Evolutionary conservation across 2,329 filamentous ascomycete species (phyloP).

Genomic region (Ascochyta pisi): DNA sequence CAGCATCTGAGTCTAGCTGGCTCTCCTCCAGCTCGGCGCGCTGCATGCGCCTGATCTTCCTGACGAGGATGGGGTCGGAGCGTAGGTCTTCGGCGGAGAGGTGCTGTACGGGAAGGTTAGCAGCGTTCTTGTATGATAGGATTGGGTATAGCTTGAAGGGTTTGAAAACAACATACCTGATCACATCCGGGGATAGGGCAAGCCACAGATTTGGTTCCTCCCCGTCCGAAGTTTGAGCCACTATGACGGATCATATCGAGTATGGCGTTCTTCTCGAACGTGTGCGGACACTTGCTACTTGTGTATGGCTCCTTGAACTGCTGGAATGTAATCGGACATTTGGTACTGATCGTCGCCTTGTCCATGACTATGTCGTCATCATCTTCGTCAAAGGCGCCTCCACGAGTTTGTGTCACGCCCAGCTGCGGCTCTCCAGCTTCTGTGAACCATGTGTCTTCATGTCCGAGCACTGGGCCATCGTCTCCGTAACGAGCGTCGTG

Average conservation of each 20-base stretch:
- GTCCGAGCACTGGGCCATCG: constrained; percentile 60
- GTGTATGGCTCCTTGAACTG: constrained; percentile 71
- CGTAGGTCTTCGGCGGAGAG: constrained; percentile 39
- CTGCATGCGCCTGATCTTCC: constrained; percentile 49
- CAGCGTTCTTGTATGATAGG: not conserved
- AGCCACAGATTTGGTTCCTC: constrained; percentile 50
- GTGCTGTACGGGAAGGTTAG: constrained; percentile 27
- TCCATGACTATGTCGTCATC: constrained; percentile 75
- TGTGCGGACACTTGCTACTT: constrained; percentile 72
- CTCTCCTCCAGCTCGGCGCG: constrained; percentile 31
- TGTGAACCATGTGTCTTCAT: constrained; percentile 69
- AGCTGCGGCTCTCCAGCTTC: constrained; percentile 54
- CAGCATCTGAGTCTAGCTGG: constrained; percentile 39
- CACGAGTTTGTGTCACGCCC: constrained; percentile 47
- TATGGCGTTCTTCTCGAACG: constrained; percentile 72
- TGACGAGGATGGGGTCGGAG: constrained; percentile 41
- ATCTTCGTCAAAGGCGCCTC: constrained; percentile 56
- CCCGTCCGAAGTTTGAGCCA: constrained; percentile 19
- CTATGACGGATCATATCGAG: constrained; percentile 57
- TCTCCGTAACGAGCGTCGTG: constrained; percentile 67
- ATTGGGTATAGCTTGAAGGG: not conserved
- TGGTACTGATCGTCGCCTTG: constrained; percentile 68
- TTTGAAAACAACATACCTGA: constrained; percentile 43
- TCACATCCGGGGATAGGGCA: constrained; percentile 73
- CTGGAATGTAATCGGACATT: constrained; percentile 72